Conservation (phyloP, 2,329 filamentous ascomycete species). For the Didymella lethalis region DNA sequence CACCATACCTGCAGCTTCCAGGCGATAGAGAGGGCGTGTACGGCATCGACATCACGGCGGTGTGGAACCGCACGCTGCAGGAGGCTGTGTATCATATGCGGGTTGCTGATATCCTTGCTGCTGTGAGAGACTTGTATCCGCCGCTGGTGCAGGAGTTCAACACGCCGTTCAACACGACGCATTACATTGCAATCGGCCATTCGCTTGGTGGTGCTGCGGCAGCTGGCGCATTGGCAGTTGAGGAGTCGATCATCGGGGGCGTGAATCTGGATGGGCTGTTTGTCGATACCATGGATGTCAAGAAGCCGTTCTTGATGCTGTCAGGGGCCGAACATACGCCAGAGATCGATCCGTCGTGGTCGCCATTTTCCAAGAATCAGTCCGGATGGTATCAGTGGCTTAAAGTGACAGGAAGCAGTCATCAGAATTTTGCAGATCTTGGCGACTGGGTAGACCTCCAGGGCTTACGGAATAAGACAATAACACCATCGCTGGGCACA, state of each 20-base stretch:
- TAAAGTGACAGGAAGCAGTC: background rate
- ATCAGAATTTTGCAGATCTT: background rate
- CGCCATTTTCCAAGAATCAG: background rate
- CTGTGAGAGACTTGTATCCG: background rate
- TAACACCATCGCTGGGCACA: background rate
- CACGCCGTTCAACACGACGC: background rate
- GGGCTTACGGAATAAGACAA: background rate
- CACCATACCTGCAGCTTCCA: background rate
- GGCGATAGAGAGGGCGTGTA: background rate
- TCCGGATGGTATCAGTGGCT: background rate
- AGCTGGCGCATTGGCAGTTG: background rate
- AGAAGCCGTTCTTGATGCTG: background rate
- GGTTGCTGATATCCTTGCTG: background rate
- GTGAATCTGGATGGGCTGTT: background rate
- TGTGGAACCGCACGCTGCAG: background rate
- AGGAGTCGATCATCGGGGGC: background rate
- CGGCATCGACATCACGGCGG: background rate
- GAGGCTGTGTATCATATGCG: background rate
- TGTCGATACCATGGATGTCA: background rate
- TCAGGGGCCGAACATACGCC: background rate
- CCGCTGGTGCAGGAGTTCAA: background rate
- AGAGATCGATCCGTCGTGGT: background rate
- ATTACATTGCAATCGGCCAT: background rate
- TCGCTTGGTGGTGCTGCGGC: background rate
- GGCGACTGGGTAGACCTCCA: background rate